phyloP scores from a whole-genome alignment of 2,329 filamentous ascomycete species.

The Pyricularia grisea region DNA sequence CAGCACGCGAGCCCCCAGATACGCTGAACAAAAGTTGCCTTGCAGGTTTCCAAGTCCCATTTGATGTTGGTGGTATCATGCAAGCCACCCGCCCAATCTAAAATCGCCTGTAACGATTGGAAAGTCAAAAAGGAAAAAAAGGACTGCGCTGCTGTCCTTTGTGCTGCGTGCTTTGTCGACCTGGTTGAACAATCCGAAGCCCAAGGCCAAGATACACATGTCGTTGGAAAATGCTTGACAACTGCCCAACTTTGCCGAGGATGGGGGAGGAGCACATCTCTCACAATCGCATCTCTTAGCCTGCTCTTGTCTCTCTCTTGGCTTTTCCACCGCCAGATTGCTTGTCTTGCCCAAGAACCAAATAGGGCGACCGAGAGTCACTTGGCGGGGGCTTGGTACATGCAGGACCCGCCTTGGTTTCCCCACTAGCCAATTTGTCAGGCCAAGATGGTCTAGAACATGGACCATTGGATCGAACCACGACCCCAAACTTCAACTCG shows the following conservation, averaged over 20 bases:
- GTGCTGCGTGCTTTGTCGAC: neutral
- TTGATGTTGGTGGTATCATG: neutral
- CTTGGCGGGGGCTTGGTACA: neutral
- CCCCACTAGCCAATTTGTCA: neutral
- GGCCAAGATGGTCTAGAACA: neutral
- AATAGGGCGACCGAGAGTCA: neutral
- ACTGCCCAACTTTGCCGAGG: neutral
- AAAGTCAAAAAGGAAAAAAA: neutral
- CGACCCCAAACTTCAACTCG: no score
- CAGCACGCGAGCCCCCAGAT: neutral
- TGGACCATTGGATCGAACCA: neutral
- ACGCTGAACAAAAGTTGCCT: neutral
- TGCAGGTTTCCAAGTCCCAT: neutral
- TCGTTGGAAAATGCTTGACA: neutral
- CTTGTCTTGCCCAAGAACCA: neutral
- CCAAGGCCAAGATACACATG: neutral
- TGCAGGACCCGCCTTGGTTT: neutral
- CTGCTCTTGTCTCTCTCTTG: neutral
- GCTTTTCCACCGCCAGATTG: neutral
- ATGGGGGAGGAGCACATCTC: no score
- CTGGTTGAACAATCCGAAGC: neutral
- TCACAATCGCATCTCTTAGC: no score
- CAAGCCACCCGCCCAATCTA: neutral
- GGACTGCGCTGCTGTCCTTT: neutral
- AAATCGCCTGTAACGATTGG: neutral